Evolutionary conservation across 2,329 filamentous ascomycete species (phyloP).

Genomic region (Clonostachys rhizophaga): DNA sequence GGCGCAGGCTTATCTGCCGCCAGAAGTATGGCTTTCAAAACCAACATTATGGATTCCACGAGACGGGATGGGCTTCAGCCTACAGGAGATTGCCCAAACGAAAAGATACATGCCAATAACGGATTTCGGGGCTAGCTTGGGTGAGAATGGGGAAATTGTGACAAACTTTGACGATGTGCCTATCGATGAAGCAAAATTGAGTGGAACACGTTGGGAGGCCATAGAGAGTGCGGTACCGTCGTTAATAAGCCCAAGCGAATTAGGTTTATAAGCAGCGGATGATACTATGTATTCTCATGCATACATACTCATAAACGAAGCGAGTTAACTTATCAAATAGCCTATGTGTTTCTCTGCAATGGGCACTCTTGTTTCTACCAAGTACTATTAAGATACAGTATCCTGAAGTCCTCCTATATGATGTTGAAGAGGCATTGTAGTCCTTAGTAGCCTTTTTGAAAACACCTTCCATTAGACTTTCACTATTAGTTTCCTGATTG

Average conservation of each 20-base stretch:
- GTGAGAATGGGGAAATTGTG: constrained; percentile 23
- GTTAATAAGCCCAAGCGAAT: neutral
- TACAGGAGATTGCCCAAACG: constrained; percentile 72
- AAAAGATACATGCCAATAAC: constrained; percentile 70
- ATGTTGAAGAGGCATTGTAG: no score
- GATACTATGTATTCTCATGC: no score
- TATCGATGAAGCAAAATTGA: constrained; percentile 18
- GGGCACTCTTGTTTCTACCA: no score
- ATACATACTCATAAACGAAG: no score
- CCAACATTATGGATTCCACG: constrained; percentile 83
- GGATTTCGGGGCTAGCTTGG: constrained; percentile 39
- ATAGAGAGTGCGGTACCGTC: neutral
- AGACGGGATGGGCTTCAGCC: constrained; percentile 68
- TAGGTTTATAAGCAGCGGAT: neutral
- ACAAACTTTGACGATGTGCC: constrained; percentile 29
- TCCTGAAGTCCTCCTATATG: no score
- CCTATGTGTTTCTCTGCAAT: no score
- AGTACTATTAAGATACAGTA: no score
- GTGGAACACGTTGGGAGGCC: neutral
- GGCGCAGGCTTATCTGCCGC: constrained; percentile 54
- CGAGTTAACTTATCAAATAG: no score
- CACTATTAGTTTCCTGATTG: no score
- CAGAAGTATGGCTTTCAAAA: constrained; percentile 49
- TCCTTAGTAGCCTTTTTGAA: no score
- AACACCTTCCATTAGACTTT: no score